Evolutionary conservation across 192 early-diverging fungal species (phyloP), one percentile per base, ranked within the genome.

Genomic region (Glomus cerebriforme): DNA sequence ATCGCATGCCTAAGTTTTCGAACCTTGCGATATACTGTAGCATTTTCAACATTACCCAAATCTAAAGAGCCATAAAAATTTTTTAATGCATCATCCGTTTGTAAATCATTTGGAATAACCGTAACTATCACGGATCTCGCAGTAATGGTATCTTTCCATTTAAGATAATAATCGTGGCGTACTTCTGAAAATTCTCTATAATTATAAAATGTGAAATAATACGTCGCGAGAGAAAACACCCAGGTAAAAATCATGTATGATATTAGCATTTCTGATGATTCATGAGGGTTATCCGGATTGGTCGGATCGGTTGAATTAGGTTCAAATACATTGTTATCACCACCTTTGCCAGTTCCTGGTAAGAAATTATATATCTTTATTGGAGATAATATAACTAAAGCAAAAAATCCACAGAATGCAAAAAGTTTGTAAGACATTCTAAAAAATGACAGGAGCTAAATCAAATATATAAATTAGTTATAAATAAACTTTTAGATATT

Each of bases 101-200:
- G 88, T 26, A 92, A 81, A n/a, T 83, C 81, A 0, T 87, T 69
- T 5, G 93, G 93, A 34, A 94, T 84, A 3, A 89, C 90, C 0
- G 90, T 88, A 7, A 94, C 85, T 87, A 94, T 89, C 17, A 94
- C 87, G 12, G 91, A 92, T 27, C 92, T 89, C 13, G 92, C 81
- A 19, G 84, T 81, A 43, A 88, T 62, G 2, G 85, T 83, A 4
- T 82, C 79, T 27, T 81, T 81, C 4, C 79, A 82, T 43, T 83
- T 74, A 24, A 88, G 22, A 26, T 85, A 79, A 62, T 84, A 88
- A 32, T 81, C 59, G 31, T 85, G 86, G 9, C 87, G 86, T 39
- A 88, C 82, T 19, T 73, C 31, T 24, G 87, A 80, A 59, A 88
- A 90, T 27, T 82, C 85, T 54, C 86, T 83, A 35, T 89, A 90